phyloP scores from a whole-genome alignment of 306 rosid species.

The Sindora glabra region DNA sequence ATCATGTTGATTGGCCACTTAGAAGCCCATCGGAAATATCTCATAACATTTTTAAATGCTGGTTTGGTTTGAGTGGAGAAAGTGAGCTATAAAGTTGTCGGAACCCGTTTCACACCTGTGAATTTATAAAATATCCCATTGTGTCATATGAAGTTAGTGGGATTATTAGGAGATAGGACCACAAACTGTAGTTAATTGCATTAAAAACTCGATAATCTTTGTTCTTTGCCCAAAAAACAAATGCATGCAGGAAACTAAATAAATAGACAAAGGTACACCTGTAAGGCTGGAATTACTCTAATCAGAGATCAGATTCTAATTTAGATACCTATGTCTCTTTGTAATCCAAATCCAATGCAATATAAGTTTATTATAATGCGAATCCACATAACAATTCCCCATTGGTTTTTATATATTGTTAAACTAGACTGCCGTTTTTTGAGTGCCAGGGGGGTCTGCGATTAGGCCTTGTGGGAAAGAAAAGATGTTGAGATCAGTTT shows the following conservation, averaged over 20 bases:
- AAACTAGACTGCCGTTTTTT: background rate
- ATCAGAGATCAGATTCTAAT: background rate
- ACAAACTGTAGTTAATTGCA: no score
- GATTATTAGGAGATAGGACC: background rate
- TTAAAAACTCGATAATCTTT: no score
- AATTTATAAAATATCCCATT: no score
- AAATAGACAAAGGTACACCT: background rate
- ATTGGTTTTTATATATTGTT: background rate
- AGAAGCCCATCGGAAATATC: conserved; percentile 3
- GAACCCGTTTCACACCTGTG: no score
- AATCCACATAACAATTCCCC: background rate
- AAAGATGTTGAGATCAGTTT: background rate
- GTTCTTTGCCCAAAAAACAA: no score
- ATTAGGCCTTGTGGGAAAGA: background rate
- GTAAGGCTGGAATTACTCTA: background rate
- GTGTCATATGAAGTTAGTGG: conserved; percentile 16
- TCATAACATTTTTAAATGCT: background rate
- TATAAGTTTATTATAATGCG: background rate
- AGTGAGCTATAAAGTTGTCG: conserved; percentile 15
- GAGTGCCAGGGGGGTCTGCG: background rate
- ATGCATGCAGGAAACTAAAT: background rate
- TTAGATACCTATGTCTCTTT: background rate
- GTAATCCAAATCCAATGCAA: background rate
- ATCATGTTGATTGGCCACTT: conserved; percentile 11
- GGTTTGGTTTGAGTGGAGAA: conserved; percentile 16